These are phyloP conservation scores for Iris macrosiphon DNA, from an alignment of 106 monocot species.

Conservation along the genomic window DNA sequence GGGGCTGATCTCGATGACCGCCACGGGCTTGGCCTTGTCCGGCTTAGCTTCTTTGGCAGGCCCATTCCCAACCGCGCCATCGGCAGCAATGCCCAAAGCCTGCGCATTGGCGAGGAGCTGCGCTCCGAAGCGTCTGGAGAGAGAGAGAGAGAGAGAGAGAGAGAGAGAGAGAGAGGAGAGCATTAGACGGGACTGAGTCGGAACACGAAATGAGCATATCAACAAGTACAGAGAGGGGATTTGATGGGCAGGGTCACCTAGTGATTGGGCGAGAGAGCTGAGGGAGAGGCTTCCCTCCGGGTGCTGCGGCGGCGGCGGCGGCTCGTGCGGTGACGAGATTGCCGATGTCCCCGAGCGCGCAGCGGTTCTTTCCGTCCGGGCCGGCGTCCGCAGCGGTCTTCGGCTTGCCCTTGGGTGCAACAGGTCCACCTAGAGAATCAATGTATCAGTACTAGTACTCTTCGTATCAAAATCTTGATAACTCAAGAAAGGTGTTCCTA, in stretches of 20 bases:
- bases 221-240: too few species aligned
- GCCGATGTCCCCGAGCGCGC: conserved; percentile 20
- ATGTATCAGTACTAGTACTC: neutral
- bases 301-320: neutral
- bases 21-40: conserved; percentile 5
- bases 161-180: too few species aligned
- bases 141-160: too few species aligned
- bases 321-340: conserved; percentile 5
- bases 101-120: conserved; percentile 46
- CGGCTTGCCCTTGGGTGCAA: conserved; percentile 6
- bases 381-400: conserved; percentile 1
- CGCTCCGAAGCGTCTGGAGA: conserved; percentile 36
- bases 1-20: conserved; percentile 28
- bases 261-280: conserved; percentile 14
- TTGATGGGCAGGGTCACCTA: conserved; percentile 8
- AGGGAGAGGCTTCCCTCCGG: conserved; percentile 4
- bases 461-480: neutral
- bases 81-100: conserved; percentile 8
- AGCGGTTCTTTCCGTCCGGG: conserved; percentile 12
- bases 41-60: conserved; percentile 1
- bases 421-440: neutral
- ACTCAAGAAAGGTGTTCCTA: neutral
- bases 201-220: too few species aligned
- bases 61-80: conserved; percentile 13
- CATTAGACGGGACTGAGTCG: too few species aligned